Evolutionary conservation across 768 basidiomycete species (phyloP).

Genomic region (Mycena galopus): DNA sequence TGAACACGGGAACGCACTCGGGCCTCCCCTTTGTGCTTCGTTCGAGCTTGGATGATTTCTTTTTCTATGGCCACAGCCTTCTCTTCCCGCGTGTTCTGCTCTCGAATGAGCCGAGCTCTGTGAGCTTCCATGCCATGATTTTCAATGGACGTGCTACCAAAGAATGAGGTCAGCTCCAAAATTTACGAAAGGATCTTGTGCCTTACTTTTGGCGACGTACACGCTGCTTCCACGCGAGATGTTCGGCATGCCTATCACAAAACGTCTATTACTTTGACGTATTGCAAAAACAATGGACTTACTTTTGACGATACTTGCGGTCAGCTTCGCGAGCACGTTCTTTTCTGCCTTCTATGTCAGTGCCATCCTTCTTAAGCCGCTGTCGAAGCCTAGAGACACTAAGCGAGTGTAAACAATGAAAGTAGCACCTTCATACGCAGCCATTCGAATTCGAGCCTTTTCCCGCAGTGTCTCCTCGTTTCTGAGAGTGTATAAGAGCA

Average conservation of each 20-base stretch:
- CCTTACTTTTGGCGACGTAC: neutral
- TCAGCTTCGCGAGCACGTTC: neutral
- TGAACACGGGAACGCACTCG: neutral
- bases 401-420: neutral
- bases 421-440: neutral
- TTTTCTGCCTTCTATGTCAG: neutral
- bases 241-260: neutral
- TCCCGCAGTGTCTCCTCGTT: conserved; percentile 6
- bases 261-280: neutral
- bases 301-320: conserved; percentile 2
- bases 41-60: neutral
- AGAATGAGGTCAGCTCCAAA: neutral
- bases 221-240: neutral
- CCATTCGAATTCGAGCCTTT: neutral
- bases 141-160: neutral
- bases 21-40: neutral
- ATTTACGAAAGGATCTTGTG: neutral
- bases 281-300: neutral
- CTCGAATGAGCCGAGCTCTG: neutral
- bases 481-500: neutral
- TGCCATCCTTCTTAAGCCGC: neutral
- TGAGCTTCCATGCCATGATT: neutral
- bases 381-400: neutral
- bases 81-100: neutral
- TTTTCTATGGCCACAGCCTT: neutral